Base-by-base conservation (phyloP, 345 rosid genomes). In the Ricinus communis region DNA sequence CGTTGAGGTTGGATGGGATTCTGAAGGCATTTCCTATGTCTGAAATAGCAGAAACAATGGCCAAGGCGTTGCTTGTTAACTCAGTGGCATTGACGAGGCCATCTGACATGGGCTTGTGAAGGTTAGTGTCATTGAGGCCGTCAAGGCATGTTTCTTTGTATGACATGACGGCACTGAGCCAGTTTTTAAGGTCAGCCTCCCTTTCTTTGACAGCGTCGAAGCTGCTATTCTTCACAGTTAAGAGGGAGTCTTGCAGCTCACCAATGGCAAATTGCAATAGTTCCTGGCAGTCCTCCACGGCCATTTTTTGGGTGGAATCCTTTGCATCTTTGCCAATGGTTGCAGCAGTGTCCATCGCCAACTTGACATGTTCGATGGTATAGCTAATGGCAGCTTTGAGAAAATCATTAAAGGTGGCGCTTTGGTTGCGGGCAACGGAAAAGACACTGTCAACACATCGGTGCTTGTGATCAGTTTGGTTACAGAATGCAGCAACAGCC, bases 281-380 rank as follows among this genome's bases (percentile, higher is more conserved):
- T 4, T 83, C 89, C 41, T 77, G 66, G 70, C 85, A 85, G 55
- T 83, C 89, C 13, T 81, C 81, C 12, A 75, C n/a, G 0, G 87
- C 89, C 89, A 82, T 85, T 53, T 76, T 85, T 15, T 66, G 79
- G 59, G 64, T 52, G 22, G 76, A 49, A 38, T 57, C 70, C 22
- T 19, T 70, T 5, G 57, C 58, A 0, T 45, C 50, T 1, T 38
- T 46, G 33, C 70, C 52, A 0, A 79, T 45, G 3, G 19, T 21
- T n/a, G 72, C 77, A 14, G 91, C 73, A 63, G 70, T 77, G 68
- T 81, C 75, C 46, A 75, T 67, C 24, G 86, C 68, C 8, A 61
- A 71, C 51, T 75, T 68, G 10, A 84, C 24, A 0, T 86, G 74
- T 0, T 77, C 77, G 36, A 76, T 59, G 14, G 88, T 72, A 45